Evolutionary conservation across 257 asterid genomes (phyloP).

Genomic region (Orobanche coerulescens): DNA sequence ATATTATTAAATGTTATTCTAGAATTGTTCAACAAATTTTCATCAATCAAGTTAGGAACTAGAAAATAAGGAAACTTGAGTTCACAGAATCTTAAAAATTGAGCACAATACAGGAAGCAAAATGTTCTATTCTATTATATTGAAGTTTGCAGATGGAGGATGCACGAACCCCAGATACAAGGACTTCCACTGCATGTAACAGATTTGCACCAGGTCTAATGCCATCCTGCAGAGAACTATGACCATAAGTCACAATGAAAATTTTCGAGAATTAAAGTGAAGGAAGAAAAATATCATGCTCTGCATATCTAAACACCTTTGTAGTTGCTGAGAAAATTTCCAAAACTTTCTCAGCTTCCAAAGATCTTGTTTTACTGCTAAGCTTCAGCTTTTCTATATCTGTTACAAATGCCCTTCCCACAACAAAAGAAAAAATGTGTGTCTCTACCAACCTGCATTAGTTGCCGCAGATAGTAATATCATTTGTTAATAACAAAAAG

Average conservation of each 20-base stretch:
- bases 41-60: constrained; percentile 4
- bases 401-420: constrained; percentile 97
- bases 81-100: constrained; percentile 7
- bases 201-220: constrained; percentile 83
- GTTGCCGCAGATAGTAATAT: constrained; percentile 22
- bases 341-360: constrained; percentile 86
- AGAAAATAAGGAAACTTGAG: constrained; percentile 12
- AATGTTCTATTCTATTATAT: constrained; percentile 7
- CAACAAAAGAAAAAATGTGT: constrained; percentile 92
- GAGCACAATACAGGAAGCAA: constrained; percentile 8
- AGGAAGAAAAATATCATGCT: constrained; percentile 2
- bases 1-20: not conserved
- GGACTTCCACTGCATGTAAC: constrained; percentile 87
- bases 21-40: constrained; percentile 3
- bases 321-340: constrained; percentile 69
- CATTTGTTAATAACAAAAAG: constrained; percentile 15
- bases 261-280: constrained; percentile 13
- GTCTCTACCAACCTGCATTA: constrained; percentile 93
- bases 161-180: constrained; percentile 79
- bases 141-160: constrained; percentile 19
- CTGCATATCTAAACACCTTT: constrained; percentile 49
- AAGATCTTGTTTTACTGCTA: constrained; percentile 77
- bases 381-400: constrained; percentile 96
- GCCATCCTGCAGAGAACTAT: constrained; percentile 62
- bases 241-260: constrained; percentile 25